Percentiles rank a stretch among this genome's conserved stretches.
phyloP scores from a whole-genome alignment of 2,329 filamentous ascomycete species.

The Epichloe elymi region DNA sequence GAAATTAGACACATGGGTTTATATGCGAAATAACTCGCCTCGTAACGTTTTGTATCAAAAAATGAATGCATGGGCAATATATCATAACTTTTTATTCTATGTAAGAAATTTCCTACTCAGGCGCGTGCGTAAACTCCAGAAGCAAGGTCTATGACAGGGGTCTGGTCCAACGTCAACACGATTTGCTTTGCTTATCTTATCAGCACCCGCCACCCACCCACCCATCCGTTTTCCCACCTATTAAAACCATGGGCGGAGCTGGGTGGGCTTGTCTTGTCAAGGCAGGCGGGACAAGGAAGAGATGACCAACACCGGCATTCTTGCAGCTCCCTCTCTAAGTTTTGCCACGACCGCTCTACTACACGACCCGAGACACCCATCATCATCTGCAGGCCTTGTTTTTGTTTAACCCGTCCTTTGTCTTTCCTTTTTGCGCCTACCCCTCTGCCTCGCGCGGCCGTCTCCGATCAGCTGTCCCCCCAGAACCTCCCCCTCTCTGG shows the following conservation, averaged over 20 bases:
- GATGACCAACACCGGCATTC: not conserved
- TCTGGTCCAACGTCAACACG: not conserved
- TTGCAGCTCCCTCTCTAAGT: too few relatives aligned
- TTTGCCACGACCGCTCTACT: not conserved
- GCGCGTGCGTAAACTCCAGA: not conserved
- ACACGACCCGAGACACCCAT: not conserved
- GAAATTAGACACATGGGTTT: slow-evolving; percentile 18
- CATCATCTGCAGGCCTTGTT: not conserved
- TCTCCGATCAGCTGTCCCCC: not conserved
- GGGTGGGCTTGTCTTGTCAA: not conserved
- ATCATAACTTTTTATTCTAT: not conserved
- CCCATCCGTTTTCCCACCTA: not conserved
- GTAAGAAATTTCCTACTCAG: not conserved
- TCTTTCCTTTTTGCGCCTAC: not conserved
- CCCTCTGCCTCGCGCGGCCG: not conserved
- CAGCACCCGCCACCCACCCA: not conserved
- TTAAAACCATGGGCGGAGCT: not conserved
- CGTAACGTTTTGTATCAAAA: slow-evolving; percentile 19
- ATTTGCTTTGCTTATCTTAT: slow-evolving; percentile 10
- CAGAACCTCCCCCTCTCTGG: not conserved
- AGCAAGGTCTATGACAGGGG: not conserved
- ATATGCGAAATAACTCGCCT: slow-evolving; percentile 19
- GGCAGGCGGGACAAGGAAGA: too few relatives aligned
- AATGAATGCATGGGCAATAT: slow-evolving; percentile 19
- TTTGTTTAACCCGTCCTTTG: not conserved